phyloP scores from a whole-genome alignment of 257 asterid species.

The Salvia splendens region DNA sequence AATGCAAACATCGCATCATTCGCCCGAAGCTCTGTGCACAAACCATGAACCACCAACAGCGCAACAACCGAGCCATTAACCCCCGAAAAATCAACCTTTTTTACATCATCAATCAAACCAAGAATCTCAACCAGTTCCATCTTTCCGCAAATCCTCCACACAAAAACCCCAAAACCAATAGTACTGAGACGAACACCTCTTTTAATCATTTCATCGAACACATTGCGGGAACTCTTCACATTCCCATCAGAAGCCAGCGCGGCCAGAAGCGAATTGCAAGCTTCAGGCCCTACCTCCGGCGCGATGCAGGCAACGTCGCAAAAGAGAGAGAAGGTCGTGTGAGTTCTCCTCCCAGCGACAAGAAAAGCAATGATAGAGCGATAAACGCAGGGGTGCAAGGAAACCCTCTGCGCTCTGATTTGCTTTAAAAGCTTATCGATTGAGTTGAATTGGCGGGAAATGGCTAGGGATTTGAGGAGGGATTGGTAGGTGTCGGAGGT shows the following conservation, averaged over 20 bases:
- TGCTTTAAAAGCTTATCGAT: conserved; percentile 64
- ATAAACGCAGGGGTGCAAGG: conserved; percentile 50
- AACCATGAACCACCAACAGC: conserved; percentile 66
- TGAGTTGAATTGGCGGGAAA: conserved; percentile 65
- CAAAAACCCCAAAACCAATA: conserved; percentile 77
- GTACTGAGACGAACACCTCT: conserved; percentile 55
- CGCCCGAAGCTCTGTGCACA: conserved; percentile 46
- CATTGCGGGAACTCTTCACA: conserved; percentile 43
- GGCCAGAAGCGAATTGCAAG: conserved; percentile 81
- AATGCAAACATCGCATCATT: conserved; percentile 55
- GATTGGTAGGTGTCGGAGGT: conserved; percentile 64
- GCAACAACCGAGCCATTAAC: conserved; percentile 64
- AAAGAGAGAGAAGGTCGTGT: conserved; percentile 60
- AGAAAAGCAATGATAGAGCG: conserved; percentile 41
- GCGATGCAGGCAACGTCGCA: conserved; percentile 33
- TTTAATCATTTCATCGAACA: conserved; percentile 71
- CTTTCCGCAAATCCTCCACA: conserved; percentile 63
- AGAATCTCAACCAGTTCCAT: conserved; percentile 49
- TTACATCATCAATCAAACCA: conserved; percentile 55
- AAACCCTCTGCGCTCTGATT: conserved; percentile 47
- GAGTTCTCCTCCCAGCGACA: not conserved
- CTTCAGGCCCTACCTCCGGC: conserved; percentile 50
- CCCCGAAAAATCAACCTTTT: conserved; percentile 46
- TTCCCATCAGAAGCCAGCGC: conserved; percentile 65
- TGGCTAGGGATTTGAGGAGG: conserved; percentile 70